Percentiles rank a stretch among this genome's conserved stretches.
phyloP scores from a whole-genome alignment of 495 filamentous ascomycete genomes.

The Rhizodiscina lignyota region DNA sequence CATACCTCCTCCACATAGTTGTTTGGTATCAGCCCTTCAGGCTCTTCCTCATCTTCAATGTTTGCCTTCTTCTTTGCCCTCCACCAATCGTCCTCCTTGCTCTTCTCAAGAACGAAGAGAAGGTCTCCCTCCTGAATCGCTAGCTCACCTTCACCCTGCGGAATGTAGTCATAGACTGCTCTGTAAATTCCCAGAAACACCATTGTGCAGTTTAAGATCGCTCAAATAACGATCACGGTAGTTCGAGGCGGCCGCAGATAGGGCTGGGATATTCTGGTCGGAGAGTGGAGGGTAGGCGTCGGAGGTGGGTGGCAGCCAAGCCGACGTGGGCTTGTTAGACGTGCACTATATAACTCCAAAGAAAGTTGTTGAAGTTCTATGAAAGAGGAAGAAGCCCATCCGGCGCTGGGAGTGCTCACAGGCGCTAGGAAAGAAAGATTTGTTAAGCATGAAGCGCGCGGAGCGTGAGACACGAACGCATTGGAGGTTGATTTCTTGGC shows the following conservation, averaged over 20 bases:
- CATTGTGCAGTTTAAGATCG: constrained; percentile 23
- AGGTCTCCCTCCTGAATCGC: constrained; percentile 77
- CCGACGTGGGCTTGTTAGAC: constrained; percentile 4
- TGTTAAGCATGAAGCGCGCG: too few relatives aligned
- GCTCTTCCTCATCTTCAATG: constrained; percentile 86
- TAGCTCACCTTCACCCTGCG: constrained; percentile 79
- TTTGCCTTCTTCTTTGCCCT: constrained; percentile 92
- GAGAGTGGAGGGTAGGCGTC: background rate
- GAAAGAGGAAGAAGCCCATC: too few relatives aligned
- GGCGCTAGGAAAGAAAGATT: too few relatives aligned
- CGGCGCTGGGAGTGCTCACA: too few relatives aligned
- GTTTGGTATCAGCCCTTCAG: constrained; percentile 78
- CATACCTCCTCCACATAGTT: constrained; percentile 96
- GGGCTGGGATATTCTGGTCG: background rate
- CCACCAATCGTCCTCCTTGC: constrained; percentile 88
- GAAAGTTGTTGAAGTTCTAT: too few relatives aligned
- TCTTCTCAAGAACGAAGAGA: constrained; percentile 85
- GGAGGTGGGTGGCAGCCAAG: background rate
- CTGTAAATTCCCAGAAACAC: constrained; percentile 82
- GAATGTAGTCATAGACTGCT: constrained; percentile 84
- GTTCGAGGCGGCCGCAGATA: background rate
- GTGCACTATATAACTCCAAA: too few relatives aligned
- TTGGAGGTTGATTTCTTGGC: too few relatives aligned
- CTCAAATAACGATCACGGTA: background rate
- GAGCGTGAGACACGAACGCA: too few relatives aligned